These are phyloP conservation scores for Peronospora destructor DNA, from an alignment of 352 stramenopile species.

Conservation along the genomic window DNA sequence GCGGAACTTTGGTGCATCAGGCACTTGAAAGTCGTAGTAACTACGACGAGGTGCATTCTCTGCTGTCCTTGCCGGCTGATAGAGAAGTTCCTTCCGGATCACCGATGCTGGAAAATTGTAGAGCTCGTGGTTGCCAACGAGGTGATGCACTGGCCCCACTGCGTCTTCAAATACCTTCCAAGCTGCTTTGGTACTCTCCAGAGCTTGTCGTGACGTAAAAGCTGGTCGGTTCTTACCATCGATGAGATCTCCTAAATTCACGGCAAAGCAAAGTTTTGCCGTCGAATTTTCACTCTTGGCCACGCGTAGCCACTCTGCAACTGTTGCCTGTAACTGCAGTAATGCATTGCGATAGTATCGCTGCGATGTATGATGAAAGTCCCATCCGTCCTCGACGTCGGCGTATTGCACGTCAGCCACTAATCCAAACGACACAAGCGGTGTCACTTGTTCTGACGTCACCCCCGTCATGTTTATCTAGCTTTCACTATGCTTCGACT, in stretches of 20 bases:
- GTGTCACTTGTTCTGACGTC: conserved; percentile 9
- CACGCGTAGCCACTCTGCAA: conserved; percentile 49
- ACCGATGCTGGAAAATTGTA: conserved; percentile 59
- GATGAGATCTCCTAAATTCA: conserved; percentile 78
- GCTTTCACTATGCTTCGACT: no score
- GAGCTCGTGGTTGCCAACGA: conserved; percentile 82
- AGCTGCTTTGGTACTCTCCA: conserved; percentile 34
- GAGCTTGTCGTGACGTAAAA: conserved; percentile 35
- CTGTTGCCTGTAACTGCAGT: conserved; percentile 33
- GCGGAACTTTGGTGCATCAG: conserved; percentile 35
- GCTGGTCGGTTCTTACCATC: conserved; percentile 66
- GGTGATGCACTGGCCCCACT: conserved; percentile 60
- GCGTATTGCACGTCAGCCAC: conserved; percentile 81
- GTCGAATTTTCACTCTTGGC: conserved; percentile 12
- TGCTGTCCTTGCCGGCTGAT: conserved; percentile 13
- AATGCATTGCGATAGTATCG: conserved; percentile 69
- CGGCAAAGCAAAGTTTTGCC: conserved; percentile 44
- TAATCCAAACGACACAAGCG: conserved; percentile 57
- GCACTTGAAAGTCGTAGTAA: conserved; percentile 66
- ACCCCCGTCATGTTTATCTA: conserved; percentile 9
- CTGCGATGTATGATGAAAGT: conserved; percentile 59
- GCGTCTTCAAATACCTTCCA: conserved; percentile 38
- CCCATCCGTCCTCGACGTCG: conserved; percentile 71
- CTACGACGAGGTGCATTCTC: conserved; percentile 12
- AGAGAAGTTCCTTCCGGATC: conserved; percentile 44